Evolutionary conservation across 805 yeast species (phyloP).

Genomic region (Ogataea polymorpha): DNA sequence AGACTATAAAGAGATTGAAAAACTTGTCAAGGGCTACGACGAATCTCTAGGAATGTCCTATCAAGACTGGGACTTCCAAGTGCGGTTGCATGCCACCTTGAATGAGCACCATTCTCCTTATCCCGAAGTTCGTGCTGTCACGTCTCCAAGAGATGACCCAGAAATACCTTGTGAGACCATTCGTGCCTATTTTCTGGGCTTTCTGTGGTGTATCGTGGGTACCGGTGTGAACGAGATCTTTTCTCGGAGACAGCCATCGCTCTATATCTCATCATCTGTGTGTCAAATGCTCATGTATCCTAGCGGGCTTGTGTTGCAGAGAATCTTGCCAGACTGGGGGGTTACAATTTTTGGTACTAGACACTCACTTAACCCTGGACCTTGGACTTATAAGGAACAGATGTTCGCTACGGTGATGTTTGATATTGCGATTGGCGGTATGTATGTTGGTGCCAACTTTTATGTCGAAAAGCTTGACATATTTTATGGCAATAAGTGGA

Average conservation of each 20-base stretch:
- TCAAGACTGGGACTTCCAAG: constrained; percentile 19
- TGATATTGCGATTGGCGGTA: constrained; percentile 33
- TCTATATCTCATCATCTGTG: constrained; percentile 48
- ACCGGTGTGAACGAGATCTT: constrained; percentile 60
- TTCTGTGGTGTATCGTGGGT: constrained; percentile 40
- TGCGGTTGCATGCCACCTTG: constrained; percentile 34
- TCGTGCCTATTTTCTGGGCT: constrained; percentile 23
- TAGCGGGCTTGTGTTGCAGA: constrained; percentile 50
- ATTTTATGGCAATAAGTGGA: constrained; percentile 33
- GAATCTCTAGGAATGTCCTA: not conserved
- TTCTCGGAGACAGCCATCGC: constrained; percentile 52
- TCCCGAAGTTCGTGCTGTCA: constrained; percentile 65
- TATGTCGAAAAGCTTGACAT: constrained; percentile 28
- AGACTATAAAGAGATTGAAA: constrained; percentile 17
- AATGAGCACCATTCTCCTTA: constrained; percentile 52
- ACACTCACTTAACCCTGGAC: constrained; percentile 53
- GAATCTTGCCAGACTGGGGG: constrained; percentile 39
- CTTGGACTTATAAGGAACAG: constrained; percentile 64
- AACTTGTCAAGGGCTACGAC: constrained; percentile 15
- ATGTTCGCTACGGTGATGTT: constrained; percentile 53
- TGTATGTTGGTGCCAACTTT: constrained; percentile 36
- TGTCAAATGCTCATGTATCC: constrained; percentile 62
- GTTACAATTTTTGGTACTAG: constrained; percentile 38
- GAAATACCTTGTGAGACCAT: constrained; percentile 45
- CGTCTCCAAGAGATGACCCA: constrained; percentile 51